phyloP scores from a whole-genome alignment of 202 grass and related monocot genomes.

The Panicum hallii region DNA sequence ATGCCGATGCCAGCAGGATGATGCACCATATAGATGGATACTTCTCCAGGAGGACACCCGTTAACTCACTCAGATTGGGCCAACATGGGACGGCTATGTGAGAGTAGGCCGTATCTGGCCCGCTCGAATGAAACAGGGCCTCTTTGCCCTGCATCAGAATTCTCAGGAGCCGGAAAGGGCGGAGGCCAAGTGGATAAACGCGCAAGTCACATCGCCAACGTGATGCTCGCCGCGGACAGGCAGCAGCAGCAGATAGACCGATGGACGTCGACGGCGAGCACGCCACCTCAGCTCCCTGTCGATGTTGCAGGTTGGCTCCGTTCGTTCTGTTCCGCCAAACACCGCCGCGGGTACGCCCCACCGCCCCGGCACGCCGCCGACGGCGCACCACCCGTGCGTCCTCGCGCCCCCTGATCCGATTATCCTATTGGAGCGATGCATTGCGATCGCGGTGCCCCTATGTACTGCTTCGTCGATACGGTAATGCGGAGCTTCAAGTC shows the following conservation, averaged over 20 bases:
- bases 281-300: not conserved
- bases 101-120: not conserved
- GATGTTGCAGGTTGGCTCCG: not conserved
- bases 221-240: not conserved
- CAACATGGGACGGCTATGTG: not conserved
- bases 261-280: not conserved
- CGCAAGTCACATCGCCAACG: not conserved
- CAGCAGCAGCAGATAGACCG: not conserved
- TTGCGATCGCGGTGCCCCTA: not conserved
- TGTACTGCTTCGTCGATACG: not conserved
- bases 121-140: not conserved
- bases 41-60: not conserved
- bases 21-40: too few species aligned
- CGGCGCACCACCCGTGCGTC: not conserved
- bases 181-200: not conserved
- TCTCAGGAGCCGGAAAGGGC: not conserved
- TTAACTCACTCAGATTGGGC: not conserved
- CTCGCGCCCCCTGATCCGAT: not conserved
- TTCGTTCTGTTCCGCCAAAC: not conserved
- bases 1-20: too few species aligned
- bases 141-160: not conserved
- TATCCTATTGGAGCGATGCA: too few species aligned
- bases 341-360: conserved; percentile 4
- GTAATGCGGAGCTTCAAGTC: not conserved
- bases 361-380: conserved; percentile 21